Base-by-base conservation (phyloP, 768 basidiomycete genomes). In the Paxillus ammoniavirescens region DNA sequence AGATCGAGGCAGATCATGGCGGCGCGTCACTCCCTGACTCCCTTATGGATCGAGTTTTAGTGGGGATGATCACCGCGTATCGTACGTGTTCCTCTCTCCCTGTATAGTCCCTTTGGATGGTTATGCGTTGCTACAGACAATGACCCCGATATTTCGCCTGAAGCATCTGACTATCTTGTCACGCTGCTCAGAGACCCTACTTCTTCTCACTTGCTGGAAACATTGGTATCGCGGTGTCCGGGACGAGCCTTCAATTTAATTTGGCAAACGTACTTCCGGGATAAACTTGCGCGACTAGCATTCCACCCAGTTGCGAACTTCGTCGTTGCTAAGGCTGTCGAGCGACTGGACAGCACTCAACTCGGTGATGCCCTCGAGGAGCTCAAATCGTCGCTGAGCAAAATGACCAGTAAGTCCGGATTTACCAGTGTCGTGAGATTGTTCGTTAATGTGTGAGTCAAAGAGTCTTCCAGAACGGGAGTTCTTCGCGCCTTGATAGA, bases 251-350 rank as follows among this genome's bases (percentile, higher is more conserved):
- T 95, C 64, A 65, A 71, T 31, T 62, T 76, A 0, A 63, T 97
- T 5, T 98, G 96, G 96, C 62, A 72, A 3, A 78, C 79, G 0
- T 95, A 97, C 71, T 87, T 98, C 65, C 68, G 73, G 42, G 84
- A 83, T n/a, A 84, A 86, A 57, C 74, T 97, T 36, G 70, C 78
- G 3, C 81, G 87, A 52, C 74, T 97, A 28, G 85, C 89, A 15
- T 75, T 79, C 17, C 96, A 99, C 69, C 93, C 95, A 3, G 89
- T 95, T 2, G 93, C 91, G 12, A 99, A 98, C 65, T 99, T 93
- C 62, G 94, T 98, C 18, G 77, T 94, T 5, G 88, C 94, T 0
- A 87, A 84, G 66, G 89, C 87, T 0, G 59, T 95, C 26, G 82
- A 82, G 47, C 76, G 91, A 43, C 67, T 85, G 12, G 74, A 79